phyloP scores from a whole-genome alignment of 257 asterid genomes.

The Nicotiana paniculata region DNA sequence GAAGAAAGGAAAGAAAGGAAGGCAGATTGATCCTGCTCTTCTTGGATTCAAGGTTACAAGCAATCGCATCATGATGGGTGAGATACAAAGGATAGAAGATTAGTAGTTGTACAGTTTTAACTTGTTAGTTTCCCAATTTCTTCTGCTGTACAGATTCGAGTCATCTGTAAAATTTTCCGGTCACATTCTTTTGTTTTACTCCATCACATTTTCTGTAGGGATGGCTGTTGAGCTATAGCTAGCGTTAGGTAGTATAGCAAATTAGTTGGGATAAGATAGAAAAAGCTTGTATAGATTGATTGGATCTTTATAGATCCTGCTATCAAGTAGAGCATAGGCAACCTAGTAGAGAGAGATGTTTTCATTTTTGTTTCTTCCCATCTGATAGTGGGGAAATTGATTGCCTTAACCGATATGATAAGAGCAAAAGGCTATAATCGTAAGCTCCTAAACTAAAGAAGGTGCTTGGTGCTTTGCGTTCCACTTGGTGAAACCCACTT shows the following conservation, averaged over 20 bases:
- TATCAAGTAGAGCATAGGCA: not conserved
- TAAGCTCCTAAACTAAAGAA: not conserved
- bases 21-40: slow-evolving; percentile 96
- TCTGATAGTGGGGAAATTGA: not conserved
- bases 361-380: not conserved
- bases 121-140: not conserved
- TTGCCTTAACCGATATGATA: not conserved
- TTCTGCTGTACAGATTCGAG: not conserved
- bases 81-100: slow-evolving; percentile 86
- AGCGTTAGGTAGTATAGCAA: not conserved
- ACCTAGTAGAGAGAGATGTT: not conserved
- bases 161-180: not conserved
- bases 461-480: not conserved
- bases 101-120: slow-evolving; percentile 18
- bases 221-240: slow-evolving; percentile 6
- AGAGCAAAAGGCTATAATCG: not conserved
- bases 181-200: not conserved
- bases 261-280: not conserved
- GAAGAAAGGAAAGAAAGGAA: slow-evolving; percentile 96
- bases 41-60: slow-evolving; percentile 98
- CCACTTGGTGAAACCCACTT: not conserved
- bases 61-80: slow-evolving; percentile 99
- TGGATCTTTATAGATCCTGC: not conserved
- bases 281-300: not conserved
- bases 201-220: slow-evolving; percentile 5